These are phyloP conservation scores for Spirogloea muscicola DNA, from an alignment of 139 green algal genomes.

Conservation along the genomic window DNA sequence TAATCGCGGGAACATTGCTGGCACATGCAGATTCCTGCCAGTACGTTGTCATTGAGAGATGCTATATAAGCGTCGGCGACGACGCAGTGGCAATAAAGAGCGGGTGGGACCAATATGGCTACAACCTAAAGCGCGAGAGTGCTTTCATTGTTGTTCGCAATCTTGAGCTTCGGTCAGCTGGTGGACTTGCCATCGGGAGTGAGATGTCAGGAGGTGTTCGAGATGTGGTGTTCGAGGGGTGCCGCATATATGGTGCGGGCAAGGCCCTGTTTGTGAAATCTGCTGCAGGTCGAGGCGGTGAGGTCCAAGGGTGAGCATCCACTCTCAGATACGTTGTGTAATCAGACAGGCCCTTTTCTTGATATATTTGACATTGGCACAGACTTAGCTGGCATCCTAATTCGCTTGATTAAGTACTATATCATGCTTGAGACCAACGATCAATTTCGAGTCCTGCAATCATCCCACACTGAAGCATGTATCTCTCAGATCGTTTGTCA, in stretches of 20 bases:
- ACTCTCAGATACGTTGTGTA: too few species aligned
- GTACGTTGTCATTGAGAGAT: constrained; percentile 42
- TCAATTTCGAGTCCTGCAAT: too few species aligned
- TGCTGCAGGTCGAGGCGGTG: constrained; percentile 7
- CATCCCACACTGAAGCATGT: not conserved
- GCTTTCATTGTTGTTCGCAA: not conserved
- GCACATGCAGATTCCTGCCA: constrained; percentile 17
- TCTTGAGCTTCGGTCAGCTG: not conserved
- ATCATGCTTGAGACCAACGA: too few species aligned
- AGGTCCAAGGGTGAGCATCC: not conserved
- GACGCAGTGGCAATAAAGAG: constrained; percentile 43
- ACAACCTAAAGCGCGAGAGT: not conserved
- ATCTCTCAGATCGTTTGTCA: not conserved
- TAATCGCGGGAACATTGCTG: not conserved
- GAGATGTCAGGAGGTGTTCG: constrained; percentile 34
- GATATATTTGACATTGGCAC: not conserved
- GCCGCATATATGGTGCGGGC: not conserved
- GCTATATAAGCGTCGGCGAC: constrained; percentile 38
- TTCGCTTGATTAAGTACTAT: not conserved
- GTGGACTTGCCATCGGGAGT: constrained; percentile 8
- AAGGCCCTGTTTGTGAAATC: constrained; percentile 20
- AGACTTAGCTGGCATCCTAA: not conserved
- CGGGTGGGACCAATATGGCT: constrained; percentile 31
- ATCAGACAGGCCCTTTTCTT: too few species aligned
- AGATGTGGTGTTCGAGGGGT: not conserved